Evolutionary conservation across 805 yeast genomes (phyloP), one percentile per base, ranked within the genome.

Genomic region (Yamadazyma ubonensis): DNA sequence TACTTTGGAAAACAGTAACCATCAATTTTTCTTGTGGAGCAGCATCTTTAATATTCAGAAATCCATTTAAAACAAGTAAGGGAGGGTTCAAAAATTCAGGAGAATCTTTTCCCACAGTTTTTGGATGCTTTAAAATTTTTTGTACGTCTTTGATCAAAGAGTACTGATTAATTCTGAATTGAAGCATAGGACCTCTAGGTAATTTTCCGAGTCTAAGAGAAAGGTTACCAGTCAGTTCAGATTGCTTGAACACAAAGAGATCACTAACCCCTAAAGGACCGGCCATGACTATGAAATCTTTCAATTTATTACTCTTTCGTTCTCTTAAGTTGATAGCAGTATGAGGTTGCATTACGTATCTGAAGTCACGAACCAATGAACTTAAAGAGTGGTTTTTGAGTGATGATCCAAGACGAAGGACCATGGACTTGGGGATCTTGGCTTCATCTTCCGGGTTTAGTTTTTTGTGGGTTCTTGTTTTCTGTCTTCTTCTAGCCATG

Each of bases 241-340:
- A 76, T 58, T 89, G 96, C 46, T 88, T 83, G 69, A 93, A 90
- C 15, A 91, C 70, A 65, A 93, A 79, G 55, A 93, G 64, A 63
- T 91, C 96, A 5, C 91, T 75, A 16, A 93, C 96, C 19, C 96
- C 96, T 31, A 93, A 70, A 10, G 98, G 98, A 5, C 98, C 98
- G 27, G 96, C 86, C 96, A 93, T 90, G n/a, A 88, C 96, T n/a
- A 90, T 77, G 53, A 85, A 93, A 65, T 91, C 99, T 60, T 85
- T 87, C 50, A 93, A 71, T 57, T 81, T 86, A 63, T 93, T 93
- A 28, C 86, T 71, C 58, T 86, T 87, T 36, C 98, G 73, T 64
- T 93, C 99, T 48, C 82, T 75, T 43, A 93, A 73, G 50, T 80
- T 85, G 53, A 88, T 80, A 9, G 98, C 97, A 2, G 99, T 93